Conservation (phyloP, 2,329 filamentous ascomycete genomes). For the Aaosphaeria arxii region DNA sequence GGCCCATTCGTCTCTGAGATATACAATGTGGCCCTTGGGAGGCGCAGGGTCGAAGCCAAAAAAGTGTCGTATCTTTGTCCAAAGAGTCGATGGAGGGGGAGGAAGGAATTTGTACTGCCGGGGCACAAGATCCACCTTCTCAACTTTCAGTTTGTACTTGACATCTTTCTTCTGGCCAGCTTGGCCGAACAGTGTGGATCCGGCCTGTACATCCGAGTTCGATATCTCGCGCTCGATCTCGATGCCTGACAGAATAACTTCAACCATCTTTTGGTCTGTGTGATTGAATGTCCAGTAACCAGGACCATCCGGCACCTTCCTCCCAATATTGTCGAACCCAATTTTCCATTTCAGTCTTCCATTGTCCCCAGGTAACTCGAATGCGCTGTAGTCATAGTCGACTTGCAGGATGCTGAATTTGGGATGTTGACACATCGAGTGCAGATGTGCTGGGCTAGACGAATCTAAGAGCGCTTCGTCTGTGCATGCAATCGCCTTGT, state of each 20-base stretch:
- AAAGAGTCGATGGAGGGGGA: slow-evolving; percentile 8
- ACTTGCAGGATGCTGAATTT: background rate
- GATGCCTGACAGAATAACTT: slow-evolving; percentile 21
- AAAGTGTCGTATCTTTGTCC: slow-evolving; percentile 18
- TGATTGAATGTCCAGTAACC: slow-evolving; percentile 19
- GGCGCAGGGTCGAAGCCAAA: slow-evolving; percentile 26
- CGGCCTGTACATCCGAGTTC: slow-evolving; percentile 4
- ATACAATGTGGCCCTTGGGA: slow-evolving; percentile 23
- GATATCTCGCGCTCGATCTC: slow-evolving; percentile 8
- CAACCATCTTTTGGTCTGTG: slow-evolving; percentile 21
- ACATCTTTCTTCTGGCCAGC: slow-evolving; percentile 7
- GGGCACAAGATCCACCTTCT: slow-evolving; percentile 18
- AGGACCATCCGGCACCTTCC: too few relatives aligned
- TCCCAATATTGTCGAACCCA: slow-evolving; percentile 27
- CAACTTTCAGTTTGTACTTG: slow-evolving; percentile 22
- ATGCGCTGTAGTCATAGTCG: slow-evolving; percentile 21
- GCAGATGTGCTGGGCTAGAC: background rate
- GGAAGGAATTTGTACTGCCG: slow-evolving; percentile 18
- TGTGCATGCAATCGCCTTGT: slow-evolving; percentile 16
- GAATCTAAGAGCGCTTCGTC: background rate
- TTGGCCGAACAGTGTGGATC: background rate
- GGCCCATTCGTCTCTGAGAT: slow-evolving; percentile 26
- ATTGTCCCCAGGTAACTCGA: slow-evolving; percentile 1
- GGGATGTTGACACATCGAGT: background rate
- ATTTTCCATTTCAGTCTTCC: slow-evolving; percentile 20